Base-by-base conservation (phyloP, 371 early-diverging fungal genomes). In the Mortierella sp. region DNA sequence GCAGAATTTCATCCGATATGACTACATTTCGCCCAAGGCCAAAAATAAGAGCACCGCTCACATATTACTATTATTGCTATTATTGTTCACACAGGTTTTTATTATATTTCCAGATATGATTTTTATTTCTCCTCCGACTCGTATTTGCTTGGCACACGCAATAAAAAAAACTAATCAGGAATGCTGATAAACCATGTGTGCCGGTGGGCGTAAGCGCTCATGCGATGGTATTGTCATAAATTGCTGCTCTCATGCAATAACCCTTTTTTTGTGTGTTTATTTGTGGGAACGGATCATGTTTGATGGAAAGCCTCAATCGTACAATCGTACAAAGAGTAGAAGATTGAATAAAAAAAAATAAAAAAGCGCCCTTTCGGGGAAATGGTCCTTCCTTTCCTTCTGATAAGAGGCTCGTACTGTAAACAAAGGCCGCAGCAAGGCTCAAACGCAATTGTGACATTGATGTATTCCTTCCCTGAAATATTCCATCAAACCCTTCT, bases 301-400 rank as follows among this genome's bases (percentile, higher is more conserved):
- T n/a, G n/a, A n/a, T n/a, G n/a, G n/a, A n/a, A n/a, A n/a, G n/a
- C n/a, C n/a, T n/a, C n/a, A n/a, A n/a, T n/a, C n/a, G n/a, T n/a
- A n/a, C n/a, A n/a, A n/a, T n/a, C n/a, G n/a, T n/a, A n/a, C n/a
- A n/a, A n/a, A n/a, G n/a, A n/a, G n/a, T n/a, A n/a, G n/a, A n/a
- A n/a, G n/a, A n/a, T n/a, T n/a, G n/a, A n/a, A n/a, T n/a, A n/a
- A n/a, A n/a, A 17, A 45, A 45, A n/a, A 19, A 53, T 1, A 53
- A 28, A 28, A 65, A 66, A 57, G 32, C 58, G 66, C 66, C 66
- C 66, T 66, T 66, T 66, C 66, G 66, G 66, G 32, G 47, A 54
- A 66, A 57, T 32, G 61, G 68, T 47, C 54, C 2, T 32, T 26
- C 55, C 26, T 26, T 66, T 56, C 59, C 55, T 57, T 22, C 31